Percentiles rank a stretch among this genome's conserved stretches.
These are phyloP conservation scores for Lecanoromycetidae sp. DNA, from an alignment of 2,329 filamentous ascomycete species.

Conservation along the genomic window DNA sequence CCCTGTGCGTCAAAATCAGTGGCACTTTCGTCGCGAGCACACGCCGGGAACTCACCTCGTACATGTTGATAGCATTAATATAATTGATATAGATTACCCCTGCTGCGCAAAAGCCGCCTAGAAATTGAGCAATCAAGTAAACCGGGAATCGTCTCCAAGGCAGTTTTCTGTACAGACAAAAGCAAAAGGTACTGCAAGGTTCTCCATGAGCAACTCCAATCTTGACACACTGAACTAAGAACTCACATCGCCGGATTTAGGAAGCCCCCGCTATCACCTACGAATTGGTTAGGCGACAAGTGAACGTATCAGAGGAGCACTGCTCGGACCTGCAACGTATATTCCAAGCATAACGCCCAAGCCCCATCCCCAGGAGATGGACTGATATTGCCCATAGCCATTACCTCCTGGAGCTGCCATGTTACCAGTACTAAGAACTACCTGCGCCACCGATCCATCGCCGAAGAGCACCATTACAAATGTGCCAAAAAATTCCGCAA, in stretches of 20 bases:
- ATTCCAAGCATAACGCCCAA: too few species aligned
- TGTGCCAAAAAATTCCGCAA: constrained; percentile 57
- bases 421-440: constrained; percentile 40
- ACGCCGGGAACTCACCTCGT: too few species aligned
- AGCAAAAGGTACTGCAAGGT: constrained; percentile 54
- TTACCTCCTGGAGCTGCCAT: constrained; percentile 16
- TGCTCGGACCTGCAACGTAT: constrained; percentile 52
- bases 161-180: constrained; percentile 55
- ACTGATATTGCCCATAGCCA: constrained; percentile 35
- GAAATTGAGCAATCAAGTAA: constrained; percentile 53
- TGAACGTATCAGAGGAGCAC: too few species aligned
- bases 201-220: too few species aligned
- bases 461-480: constrained; percentile 59
- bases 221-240: too few species aligned
- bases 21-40: constrained; percentile 43
- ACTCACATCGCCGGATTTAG: constrained; percentile 63
- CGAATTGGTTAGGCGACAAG: too few species aligned
- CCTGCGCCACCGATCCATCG: constrained; percentile 59
- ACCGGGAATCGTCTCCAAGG: constrained; percentile 58
- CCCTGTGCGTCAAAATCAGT: too few species aligned
- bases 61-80: constrained; percentile 50
- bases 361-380: constrained; percentile 41
- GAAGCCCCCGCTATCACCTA: constrained; percentile 50
- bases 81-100: constrained; percentile 53
- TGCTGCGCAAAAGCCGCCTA: constrained; percentile 54